These are phyloP conservation scores for Apiotrichum akiyoshidainum DNA, from an alignment of 1,284 basidiomycete species.

Conservation along the genomic window DNA sequence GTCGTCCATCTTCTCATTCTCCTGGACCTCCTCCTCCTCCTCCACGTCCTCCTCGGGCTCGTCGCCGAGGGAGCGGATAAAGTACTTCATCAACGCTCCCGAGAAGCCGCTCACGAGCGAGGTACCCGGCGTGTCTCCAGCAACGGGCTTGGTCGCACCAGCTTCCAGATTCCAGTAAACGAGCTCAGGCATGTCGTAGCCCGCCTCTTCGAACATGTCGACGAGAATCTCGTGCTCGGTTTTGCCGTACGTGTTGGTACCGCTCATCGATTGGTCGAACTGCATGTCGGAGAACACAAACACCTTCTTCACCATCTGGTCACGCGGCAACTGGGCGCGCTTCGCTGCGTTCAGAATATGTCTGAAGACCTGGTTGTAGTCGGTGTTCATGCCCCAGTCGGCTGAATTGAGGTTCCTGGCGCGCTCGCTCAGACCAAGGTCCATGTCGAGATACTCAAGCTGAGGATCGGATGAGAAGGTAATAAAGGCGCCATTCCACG, in stretches of 20 bases:
- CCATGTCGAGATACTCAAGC: constrained; percentile 56
- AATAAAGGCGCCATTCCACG: constrained; percentile 64
- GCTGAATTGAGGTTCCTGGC: constrained; percentile 50
- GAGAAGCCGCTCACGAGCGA: constrained; percentile 67
- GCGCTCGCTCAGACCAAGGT: constrained; percentile 45
- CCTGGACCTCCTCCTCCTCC: constrained; percentile 12
- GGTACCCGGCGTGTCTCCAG: constrained; percentile 58
- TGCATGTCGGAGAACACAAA: constrained; percentile 76
- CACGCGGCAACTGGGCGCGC: constrained; percentile 57
- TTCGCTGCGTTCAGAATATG: constrained; percentile 59
- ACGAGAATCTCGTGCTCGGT: constrained; percentile 63
- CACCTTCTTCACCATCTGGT: constrained; percentile 68
- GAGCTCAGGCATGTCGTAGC: constrained; percentile 66
- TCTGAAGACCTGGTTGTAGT: constrained; percentile 48
- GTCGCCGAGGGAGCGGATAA: constrained; percentile 53
- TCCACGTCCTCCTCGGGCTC: constrained; percentile 45
- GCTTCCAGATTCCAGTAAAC: constrained; percentile 40
- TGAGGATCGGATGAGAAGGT: constrained; percentile 60
- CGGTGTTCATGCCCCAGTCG: constrained; percentile 61
- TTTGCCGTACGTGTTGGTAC: constrained; percentile 55
- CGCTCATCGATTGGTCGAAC: constrained; percentile 55
- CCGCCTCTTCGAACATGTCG: constrained; percentile 57
- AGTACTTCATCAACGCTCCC: constrained; percentile 65
- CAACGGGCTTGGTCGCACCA: constrained; percentile 54
- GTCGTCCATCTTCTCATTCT: constrained; percentile 22